Base-by-base conservation (phyloP, 768 basidiomycete species). In the Suillus discolor region DNA sequence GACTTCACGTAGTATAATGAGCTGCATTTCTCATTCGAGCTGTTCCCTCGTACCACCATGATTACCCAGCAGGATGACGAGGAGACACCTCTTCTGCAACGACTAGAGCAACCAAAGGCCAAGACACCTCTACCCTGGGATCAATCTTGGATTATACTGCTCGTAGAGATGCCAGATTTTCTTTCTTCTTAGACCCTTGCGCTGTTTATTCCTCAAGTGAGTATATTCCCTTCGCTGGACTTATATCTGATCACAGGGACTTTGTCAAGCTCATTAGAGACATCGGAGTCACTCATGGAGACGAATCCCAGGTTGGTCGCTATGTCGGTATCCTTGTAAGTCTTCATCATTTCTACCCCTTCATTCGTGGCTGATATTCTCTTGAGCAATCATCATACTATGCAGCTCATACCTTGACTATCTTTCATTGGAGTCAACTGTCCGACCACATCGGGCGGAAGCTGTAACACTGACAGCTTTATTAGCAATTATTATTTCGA, bases 91-190 rank as follows among this genome's bases (percentile, higher is more conserved):
- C 75, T 89, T 71, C 77, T 89, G 63, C 74, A 65, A 20, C 68
- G 61, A 9, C 20, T 60, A 47, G 62, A 39, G 25, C 68, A 75
- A 63, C 12, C 55, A 65, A 75, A 49, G 69, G 9, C 36, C 47
- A 76, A 74, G 41, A 85, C 88, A 0, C 89, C 89, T 60, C 74
- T 93, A 39, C 91, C 91, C 38, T 86, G 83, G 85, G 79, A 81
- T 64, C 91, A 92, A 79, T 82, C 92, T 66, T 81, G 80, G 61
- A 85, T 93, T 62, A 79, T 92, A 3, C 73, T 93, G 67, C 79
- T 91, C 68, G 79, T 92, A 44, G 90, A 91, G 73, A 79, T 92
- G 42, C 84, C 90, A 62, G 92, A 93, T 73, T 90, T 91, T 6
- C 72, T 93, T 63, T 88, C 91, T 7, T 85, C 84, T 13, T 84